phyloP scores from a whole-genome alignment of 2,329 filamentous ascomycete genomes.

The Diaporthe destruens region DNA sequence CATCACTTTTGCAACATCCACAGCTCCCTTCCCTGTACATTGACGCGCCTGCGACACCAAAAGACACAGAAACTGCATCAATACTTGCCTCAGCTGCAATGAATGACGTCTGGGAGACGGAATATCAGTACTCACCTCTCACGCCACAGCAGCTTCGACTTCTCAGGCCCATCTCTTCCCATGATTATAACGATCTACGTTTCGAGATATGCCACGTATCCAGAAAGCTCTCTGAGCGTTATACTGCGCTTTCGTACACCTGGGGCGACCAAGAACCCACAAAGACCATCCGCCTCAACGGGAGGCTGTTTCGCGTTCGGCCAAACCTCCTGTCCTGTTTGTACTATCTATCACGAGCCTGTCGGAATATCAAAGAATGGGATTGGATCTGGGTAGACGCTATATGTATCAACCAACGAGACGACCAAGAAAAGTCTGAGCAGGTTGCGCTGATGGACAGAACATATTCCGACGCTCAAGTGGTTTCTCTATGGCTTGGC shows the following conservation, averaged over 20 bases:
- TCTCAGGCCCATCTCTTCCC: background rate
- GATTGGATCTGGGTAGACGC: slow-evolving; percentile 1
- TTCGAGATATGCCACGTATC: background rate
- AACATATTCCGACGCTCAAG: background rate
- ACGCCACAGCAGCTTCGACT: slow-evolving; percentile 1
- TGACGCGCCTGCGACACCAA: background rate
- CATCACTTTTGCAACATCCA: background rate
- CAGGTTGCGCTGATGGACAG: background rate
- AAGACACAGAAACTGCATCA: background rate
- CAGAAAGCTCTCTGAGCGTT: background rate
- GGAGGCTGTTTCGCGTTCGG: background rate
- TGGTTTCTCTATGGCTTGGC: background rate
- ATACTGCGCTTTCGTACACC: background rate
- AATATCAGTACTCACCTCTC: background rate
- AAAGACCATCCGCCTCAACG: background rate
- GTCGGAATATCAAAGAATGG: background rate
- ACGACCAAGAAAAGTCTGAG: background rate
- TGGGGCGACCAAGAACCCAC: slow-evolving; percentile 6
- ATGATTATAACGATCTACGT: background rate
- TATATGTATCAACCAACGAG: background rate
- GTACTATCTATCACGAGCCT: background rate
- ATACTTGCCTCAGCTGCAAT: background rate
- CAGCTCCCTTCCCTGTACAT: too few relatives aligned
- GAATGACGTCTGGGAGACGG: background rate
- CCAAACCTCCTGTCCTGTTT: background rate